Base-by-base conservation (phyloP, 345 rosid species). In the Gossypium longicalyx region DNA sequence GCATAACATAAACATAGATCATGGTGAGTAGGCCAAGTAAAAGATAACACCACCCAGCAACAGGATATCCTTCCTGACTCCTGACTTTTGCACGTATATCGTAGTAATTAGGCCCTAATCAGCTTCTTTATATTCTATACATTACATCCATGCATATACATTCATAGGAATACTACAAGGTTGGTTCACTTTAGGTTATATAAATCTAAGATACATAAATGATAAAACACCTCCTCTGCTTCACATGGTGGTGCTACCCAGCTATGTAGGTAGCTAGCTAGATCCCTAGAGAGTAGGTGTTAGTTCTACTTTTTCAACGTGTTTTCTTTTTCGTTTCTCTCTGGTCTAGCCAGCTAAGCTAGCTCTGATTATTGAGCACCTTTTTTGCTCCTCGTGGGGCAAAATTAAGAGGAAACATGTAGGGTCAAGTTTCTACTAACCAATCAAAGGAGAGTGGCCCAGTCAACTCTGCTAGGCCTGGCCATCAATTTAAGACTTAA, bases 361-460 rank as follows among this genome's bases (percentile, higher is more conserved):
- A 66, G 52, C 70, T 66, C 52, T 66, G 51, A 66, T 66, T 66
- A 66, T 65, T 43, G 68, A 62, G 68, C 49, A 43, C 51, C 70
- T 65, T 43, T 66, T 44, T 10, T 3, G 12, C 29, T 9, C 29
- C 70, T 66, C 70, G 70, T 66, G 70, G 10, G 69, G 16, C 12
- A 19, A 43, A 13, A 25, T 10, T 45, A 10, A 47, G 13, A 47
- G 13, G 3, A 11, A 13, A 59, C 1, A 59, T 9, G 23, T 15
- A 12, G 7, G 10, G 43, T n/a, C 44, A 4, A 41, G 13, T 61
- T 57, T 34, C 4, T 13, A 15, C 19, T 27, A 9, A 61, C 65
- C 10, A 29, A 13, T 6, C 3, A 47, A 58, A 13, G 43, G 11
- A 27, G 43, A 34, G 41, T 61, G 43, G 65, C 10, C 44, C 10